Evolutionary conservation across 2,329 filamentous ascomycete genomes (phyloP), one percentile per base, ranked within the genome.

Genomic region (Graphiopsis chlorocephala): DNA sequence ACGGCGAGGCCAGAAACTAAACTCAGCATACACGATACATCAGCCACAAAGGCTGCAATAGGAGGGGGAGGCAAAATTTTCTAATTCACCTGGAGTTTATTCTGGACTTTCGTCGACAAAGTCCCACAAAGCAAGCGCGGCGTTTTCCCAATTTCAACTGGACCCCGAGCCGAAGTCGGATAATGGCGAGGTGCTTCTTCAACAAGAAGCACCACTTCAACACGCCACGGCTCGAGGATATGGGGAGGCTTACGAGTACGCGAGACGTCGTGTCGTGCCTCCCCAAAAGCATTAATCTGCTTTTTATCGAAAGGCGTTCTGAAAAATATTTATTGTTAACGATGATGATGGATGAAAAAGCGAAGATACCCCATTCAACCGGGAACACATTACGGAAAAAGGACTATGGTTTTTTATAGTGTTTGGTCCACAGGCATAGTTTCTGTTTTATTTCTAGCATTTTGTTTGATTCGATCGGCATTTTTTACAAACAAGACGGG

Each of bases 281-380:
- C 25, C 35, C 47, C 53, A 45, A 52, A 56, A 59, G 52, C 50
- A 63, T 63, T 31, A 45, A 45, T 20, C 20, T 45, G 38, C 23
- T 35, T 50, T 31, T 33, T 38, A 31, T 42, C 65, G n/a, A 68
- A 68, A 65, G 67, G 67, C 64, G 67, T 61, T 67, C 60, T 62
- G 60, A 62, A 64, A 57, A n/a, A 56, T 48, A 64, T 63, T 68
- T 68, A 25, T 28, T 53, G 28, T 42, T 58, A 59, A 47, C 33
- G 57, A 38, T 56, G 56, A 57, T 63, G 61, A 66, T 68, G 62
- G 55, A 63, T 64, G 62, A 59, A 63, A 63, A 63, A 68, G 62
- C 65, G 63, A 66, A 72, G 70, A 73, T 72, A 73, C 72, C 71
- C 72, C 71, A 74, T 73, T 74, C 72, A 73, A 74, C 72, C 68